Evolutionary conservation across 2,329 filamentous ascomycete species (phyloP), one percentile per base, ranked within the genome.

Genomic region (Cytospora chrysosperma): DNA sequence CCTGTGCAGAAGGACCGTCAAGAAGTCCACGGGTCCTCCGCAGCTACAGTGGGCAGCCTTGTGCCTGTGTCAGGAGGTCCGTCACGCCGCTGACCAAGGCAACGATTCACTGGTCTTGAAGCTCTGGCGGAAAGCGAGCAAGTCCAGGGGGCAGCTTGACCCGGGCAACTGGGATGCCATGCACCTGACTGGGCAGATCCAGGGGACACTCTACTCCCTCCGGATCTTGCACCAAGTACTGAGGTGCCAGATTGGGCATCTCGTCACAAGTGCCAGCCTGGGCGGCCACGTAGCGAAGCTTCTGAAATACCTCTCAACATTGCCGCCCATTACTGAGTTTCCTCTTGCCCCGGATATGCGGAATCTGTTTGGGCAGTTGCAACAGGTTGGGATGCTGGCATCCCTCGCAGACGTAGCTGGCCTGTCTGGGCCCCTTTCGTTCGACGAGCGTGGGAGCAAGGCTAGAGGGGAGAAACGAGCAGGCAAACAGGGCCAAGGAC

Each of bases 131-230:
- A 56, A 73, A 24, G 68, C 69, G n/a, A 70, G 68, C 1, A 67
- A 64, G 24, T 64, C 65, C 0, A 70, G 69, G 2, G 72, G 76
- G n/a, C 68, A 69, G 1, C 61, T 77, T 13, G 68, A 75, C 40
- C 53, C 67, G 69, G 55, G 72, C 68, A 75, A 78, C 1, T 91
- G 88, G 89, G 77, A 82, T 12, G 75, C 82, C 21, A 74, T 89
- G 51, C 88, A 92, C 69, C 78, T 89, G 55, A 72, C 80, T 10
- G 86, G 87, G 0, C 85, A 88, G 67, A 73, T 86, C 0, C 84
- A 88, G 60, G 84, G 84, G 5, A 78, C 81, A 0, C 73, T 85
- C 7, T 90, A 90, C 70, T 89, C 87, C 0, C 70, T 90, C 1
- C 80, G 86, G 51, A 83, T 86, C 65, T 71, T 83, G 24, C 75